Evolutionary conservation across 2,329 filamentous ascomycete genomes (phyloP).

Genomic region (Fusarium stilboides): DNA sequence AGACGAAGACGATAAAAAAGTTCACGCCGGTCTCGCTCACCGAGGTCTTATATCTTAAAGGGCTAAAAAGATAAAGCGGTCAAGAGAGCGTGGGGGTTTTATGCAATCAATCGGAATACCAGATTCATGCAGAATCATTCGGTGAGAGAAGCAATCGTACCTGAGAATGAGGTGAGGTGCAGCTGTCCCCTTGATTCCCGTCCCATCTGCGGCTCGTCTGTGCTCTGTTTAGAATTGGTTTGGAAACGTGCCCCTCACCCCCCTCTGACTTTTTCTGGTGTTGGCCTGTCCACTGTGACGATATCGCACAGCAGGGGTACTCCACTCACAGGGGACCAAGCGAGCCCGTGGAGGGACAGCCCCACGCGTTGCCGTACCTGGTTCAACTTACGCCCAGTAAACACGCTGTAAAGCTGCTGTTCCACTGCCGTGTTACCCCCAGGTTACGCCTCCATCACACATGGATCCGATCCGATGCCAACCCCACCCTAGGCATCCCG

Average conservation of each 20-base stretch:
- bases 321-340: conserved; percentile 25
- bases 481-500: conserved; percentile 45
- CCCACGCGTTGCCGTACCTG: conserved; percentile 22
- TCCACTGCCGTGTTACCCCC: conserved; percentile 13
- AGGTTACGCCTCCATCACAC: neutral
- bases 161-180: conserved; percentile 17
- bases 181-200: conserved; percentile 14
- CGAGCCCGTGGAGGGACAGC: conserved; percentile 4
- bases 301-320: conserved; percentile 32
- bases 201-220: conserved; percentile 7
- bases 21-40: conserved; percentile 32
- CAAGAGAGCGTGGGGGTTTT: conserved; percentile 28
- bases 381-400: conserved; percentile 15
- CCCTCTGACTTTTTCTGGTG: conserved; percentile 20
- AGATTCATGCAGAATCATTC: conserved; percentile 39
- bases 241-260: conserved; percentile 24
- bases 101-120: conserved; percentile 23
- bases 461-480: neutral
- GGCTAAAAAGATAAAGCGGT: conserved; percentile 31
- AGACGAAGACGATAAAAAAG: neutral
- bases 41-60: conserved; percentile 10
- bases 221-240: conserved; percentile 14
- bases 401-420: conserved; percentile 8
- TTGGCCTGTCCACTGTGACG: conserved; percentile 34
- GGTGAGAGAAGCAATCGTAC: conserved; percentile 29